Base-by-base conservation (phyloP, 2,329 filamentous ascomycete species). In the Myotisia sp. region DNA sequence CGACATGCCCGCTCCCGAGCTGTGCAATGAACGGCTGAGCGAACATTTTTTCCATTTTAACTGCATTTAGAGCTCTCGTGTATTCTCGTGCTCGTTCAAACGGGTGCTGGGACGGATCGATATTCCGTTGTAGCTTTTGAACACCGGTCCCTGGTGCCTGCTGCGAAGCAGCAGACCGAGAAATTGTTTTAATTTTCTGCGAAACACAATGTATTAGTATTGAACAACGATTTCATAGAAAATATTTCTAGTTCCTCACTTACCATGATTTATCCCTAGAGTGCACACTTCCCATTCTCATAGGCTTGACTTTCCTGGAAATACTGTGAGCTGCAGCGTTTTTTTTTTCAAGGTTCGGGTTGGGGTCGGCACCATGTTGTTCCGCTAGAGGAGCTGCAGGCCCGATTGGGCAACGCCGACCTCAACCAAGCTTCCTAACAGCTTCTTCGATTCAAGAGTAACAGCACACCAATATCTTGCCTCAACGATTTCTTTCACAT, bases 11-110 rank as follows among this genome's bases (percentile, higher is more conserved):
- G 20, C 74, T 70, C 35, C 87, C 87, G 16, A 98, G 73, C 55
- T 94, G 83, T 1, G 71, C 81, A 28, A 98, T 62, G 51, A 93
- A 93, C 3, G 82, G 81, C 34, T 76, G 68, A 19, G 78, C 78
- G 57, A 92, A 92, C 79, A 94, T 87, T 47, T 86, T 79, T 61
- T 93, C 84, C 41, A 94, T 63, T 58, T 94, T 94, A 38, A 85
- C 84, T 17, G 86, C 86, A 71, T 84, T 81, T 41, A 82, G 64
- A 7, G 78, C 77, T 46, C 76, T 63, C 9, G 76, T 83, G 53
- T 85, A 87, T 62, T 93, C 86, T 56, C 85, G 68, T 29, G 86
- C 86, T 50, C 84, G 71, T 60, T 92, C 85, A 59, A 94, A 93
- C 2, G 83, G 86, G 60, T 93, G 85, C 39, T 87, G 70, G 26